phyloP scores from a whole-genome alignment of 2,329 filamentous ascomycete genomes.

The Aspergillus sp. region DNA sequence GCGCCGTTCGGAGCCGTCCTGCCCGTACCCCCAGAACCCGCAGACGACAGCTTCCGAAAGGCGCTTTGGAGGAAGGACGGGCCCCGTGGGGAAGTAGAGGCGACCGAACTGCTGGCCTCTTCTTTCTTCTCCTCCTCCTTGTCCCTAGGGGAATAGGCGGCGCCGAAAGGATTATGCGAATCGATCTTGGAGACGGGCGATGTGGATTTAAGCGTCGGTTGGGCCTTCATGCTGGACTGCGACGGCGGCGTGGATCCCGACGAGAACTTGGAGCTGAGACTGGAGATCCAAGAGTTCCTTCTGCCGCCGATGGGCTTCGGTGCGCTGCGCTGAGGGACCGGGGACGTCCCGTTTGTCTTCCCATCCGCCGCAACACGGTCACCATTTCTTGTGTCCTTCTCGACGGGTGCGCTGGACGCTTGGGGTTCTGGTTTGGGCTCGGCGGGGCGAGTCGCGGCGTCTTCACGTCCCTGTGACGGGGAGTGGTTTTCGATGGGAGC shows the following conservation, averaged over 20 bases:
- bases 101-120: slow-evolving; percentile 25
- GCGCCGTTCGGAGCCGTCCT: slow-evolving; percentile 62
- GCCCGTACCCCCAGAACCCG: slow-evolving; percentile 50
- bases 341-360: slow-evolving; percentile 22
- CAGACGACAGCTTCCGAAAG: slow-evolving; percentile 76
- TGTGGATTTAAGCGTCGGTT: slow-evolving; percentile 28
- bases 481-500: slow-evolving; percentile 21
- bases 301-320: slow-evolving; percentile 49
- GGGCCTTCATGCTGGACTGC: slow-evolving; percentile 33
- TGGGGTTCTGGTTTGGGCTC: slow-evolving; percentile 17
- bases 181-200: slow-evolving; percentile 37
- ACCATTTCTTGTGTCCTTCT: slow-evolving; percentile 16
- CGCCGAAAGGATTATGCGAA: slow-evolving; percentile 45
- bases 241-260: slow-evolving; percentile 48
- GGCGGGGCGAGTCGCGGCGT: slow-evolving; percentile 7
- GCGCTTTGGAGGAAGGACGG: slow-evolving; percentile 78
- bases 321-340: slow-evolving; percentile 23
- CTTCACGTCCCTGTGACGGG: slow-evolving; percentile 16
- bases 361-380: slow-evolving; percentile 20
- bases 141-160: slow-evolving; percentile 40
- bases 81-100: slow-evolving; percentile 69
- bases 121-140: slow-evolving; percentile 45
- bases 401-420: slow-evolving; percentile 13
- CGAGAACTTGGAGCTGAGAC: slow-evolving; percentile 88
- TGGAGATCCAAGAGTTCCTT: slow-evolving; percentile 86